phyloP scores from a whole-genome alignment of 495 filamentous ascomycete species.

The Penicillium lividum region DNA sequence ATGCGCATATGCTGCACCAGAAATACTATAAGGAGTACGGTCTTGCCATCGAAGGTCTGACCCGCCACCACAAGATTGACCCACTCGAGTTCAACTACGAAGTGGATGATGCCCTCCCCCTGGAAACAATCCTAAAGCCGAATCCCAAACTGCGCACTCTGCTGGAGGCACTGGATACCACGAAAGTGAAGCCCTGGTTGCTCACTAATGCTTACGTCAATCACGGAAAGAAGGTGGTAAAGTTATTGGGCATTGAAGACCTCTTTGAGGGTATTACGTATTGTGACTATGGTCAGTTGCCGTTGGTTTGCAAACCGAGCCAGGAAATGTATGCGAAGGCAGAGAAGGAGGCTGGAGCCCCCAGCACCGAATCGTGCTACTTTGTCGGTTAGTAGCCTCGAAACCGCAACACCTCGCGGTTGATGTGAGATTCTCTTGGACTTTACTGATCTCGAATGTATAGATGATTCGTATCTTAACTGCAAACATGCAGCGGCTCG shows the following conservation, averaged over 20 bases:
- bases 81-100: conserved; percentile 90
- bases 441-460: conserved; percentile 10
- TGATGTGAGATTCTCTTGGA: not conserved
- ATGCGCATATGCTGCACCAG: conserved; percentile 78
- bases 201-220: conserved; percentile 95
- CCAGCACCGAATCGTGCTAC: conserved; percentile 63
- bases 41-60: conserved; percentile 92
- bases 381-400: conserved; percentile 73
- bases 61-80: conserved; percentile 92
- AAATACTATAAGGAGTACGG: conserved; percentile 96
- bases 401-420: not conserved
- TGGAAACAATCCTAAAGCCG: conserved; percentile 78
- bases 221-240: conserved; percentile 81
- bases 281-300: conserved; percentile 74
- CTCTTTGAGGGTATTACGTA: conserved; percentile 91
- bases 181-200: conserved; percentile 85
- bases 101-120: conserved; percentile 92
- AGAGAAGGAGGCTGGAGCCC: conserved; percentile 61
- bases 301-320: conserved; percentile 82
- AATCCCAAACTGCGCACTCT: conserved; percentile 72
- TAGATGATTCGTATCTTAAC: conserved; percentile 83
- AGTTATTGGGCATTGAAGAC: conserved; percentile 78
- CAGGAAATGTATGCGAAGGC: conserved; percentile 82
- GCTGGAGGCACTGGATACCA: conserved; percentile 73
- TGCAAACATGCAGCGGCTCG: conserved; percentile 67